Percentiles rank a stretch among this genome's conserved stretches.
phyloP scores from a whole-genome alignment of 306 rosid species.

The Sicyos edulis region DNA sequence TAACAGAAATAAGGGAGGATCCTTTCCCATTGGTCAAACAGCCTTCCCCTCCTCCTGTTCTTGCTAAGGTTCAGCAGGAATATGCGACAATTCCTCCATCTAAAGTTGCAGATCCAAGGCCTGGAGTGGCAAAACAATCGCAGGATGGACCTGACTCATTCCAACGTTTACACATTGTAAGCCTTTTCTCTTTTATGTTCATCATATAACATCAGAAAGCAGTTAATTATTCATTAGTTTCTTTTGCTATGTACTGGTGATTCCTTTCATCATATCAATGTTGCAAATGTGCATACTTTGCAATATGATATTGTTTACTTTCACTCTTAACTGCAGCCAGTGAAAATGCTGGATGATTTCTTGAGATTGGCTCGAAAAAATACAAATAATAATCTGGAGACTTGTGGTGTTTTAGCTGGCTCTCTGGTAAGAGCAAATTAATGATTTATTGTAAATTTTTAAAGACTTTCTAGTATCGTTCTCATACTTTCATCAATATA shows the following conservation, averaged over 20 bases:
- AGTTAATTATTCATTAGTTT: neutral
- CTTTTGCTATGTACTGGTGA: conserved; percentile 5
- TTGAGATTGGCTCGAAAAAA: conserved; percentile 76
- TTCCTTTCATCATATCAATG: neutral
- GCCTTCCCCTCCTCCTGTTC: conserved; percentile 90
- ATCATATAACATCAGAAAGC: neutral
- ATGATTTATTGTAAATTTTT: too few species aligned
- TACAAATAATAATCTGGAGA: conserved; percentile 79
- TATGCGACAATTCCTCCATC: conserved; percentile 63
- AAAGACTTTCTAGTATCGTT: neutral
- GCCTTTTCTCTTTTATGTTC: conserved; percentile 24
- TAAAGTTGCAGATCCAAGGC: conserved; percentile 97
- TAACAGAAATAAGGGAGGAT: conserved; percentile 55
- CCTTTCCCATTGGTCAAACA: conserved; percentile 55
- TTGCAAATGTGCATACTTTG: neutral
- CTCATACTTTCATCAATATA: conserved; percentile 31
- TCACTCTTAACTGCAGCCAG: conserved; percentile 54
- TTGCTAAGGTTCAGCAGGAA: conserved; percentile 69
- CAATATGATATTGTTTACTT: conserved; percentile 21
- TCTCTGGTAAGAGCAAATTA: conserved; percentile 57
- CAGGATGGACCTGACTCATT: conserved; percentile 52
- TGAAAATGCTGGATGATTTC: conserved; percentile 88
- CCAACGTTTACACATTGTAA: conserved; percentile 81
- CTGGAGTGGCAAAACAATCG: conserved; percentile 69
- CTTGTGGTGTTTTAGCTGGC: conserved; percentile 96